phyloP scores from a whole-genome alignment of 192 early-diverging fungal genomes.

The Podila verticillata region DNA sequence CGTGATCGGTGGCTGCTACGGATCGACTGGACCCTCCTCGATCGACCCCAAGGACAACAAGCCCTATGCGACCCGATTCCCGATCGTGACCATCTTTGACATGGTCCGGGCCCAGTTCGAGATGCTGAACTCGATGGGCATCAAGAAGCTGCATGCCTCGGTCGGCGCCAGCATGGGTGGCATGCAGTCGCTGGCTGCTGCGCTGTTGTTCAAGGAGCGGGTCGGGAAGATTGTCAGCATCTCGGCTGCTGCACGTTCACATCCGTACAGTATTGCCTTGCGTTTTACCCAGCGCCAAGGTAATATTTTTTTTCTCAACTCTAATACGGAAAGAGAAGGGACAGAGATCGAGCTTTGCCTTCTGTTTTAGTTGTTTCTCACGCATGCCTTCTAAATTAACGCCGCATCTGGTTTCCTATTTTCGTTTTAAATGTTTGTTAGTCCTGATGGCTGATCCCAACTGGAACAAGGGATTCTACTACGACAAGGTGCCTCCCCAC shows the following conservation, averaged over 20 bases:
- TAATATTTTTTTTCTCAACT: constrained; percentile 29
- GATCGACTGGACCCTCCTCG: constrained; percentile 90
- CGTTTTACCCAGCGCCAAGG: constrained; percentile 93
- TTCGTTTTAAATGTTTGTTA: constrained; percentile 13
- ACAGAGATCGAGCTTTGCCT: too few species aligned
- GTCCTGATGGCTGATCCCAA: constrained; percentile 95
- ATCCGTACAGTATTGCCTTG: constrained; percentile 96
- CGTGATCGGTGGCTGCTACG: constrained; percentile 96
- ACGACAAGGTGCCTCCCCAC: constrained; percentile 86
- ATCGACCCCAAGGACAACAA: constrained; percentile 79
- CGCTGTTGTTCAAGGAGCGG: constrained; percentile 83
- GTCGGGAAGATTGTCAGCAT: constrained; percentile 85
- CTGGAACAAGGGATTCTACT: constrained; percentile 95
- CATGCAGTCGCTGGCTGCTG: constrained; percentile 92
- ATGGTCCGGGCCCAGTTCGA: constrained; percentile 96
- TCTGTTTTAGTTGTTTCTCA: neutral
- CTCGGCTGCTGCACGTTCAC: constrained; percentile 91
- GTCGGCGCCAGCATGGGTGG: constrained; percentile 97
- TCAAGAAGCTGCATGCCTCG: constrained; percentile 84
- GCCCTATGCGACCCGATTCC: constrained; percentile 91
- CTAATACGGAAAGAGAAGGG: too few species aligned
- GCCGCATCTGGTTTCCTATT: constrained; percentile 7
- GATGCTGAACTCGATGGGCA: constrained; percentile 81
- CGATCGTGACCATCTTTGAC: constrained; percentile 92
- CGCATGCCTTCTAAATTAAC: neutral